These are phyloP conservation scores for Conringia planisiliqua DNA, from an alignment of 345 rosid genomes.

Conservation along the genomic window DNA sequence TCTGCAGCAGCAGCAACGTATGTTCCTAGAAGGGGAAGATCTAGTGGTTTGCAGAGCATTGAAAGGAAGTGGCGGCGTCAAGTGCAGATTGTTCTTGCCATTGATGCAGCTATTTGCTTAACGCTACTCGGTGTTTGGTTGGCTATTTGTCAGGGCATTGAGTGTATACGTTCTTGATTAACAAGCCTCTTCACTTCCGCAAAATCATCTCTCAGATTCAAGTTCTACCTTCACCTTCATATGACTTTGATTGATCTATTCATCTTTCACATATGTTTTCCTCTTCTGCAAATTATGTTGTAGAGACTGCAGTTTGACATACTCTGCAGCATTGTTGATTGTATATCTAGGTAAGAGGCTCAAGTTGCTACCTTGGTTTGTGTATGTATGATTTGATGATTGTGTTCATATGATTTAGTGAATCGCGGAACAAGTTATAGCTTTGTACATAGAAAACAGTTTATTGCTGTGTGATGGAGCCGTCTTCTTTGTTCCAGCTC, in stretches of 20 bases:
- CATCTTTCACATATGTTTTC: background rate
- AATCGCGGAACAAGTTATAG: background rate
- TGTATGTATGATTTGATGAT: conserved; percentile 2
- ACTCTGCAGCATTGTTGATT: conserved; percentile 8
- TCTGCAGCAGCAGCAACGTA: conserved; percentile 46
- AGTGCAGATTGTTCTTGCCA: conserved; percentile 65
- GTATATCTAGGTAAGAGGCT: background rate
- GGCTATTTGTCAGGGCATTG: conserved; percentile 53
- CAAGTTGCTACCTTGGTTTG: background rate
- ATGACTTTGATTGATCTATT: background rate
- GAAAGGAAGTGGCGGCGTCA: conserved; percentile 79
- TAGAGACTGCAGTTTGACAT: background rate
- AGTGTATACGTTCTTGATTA: conserved; percentile 40
- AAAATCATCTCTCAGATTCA: background rate
- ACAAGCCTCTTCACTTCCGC: background rate
- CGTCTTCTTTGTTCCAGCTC: background rate
- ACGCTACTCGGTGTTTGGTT: conserved; percentile 65
- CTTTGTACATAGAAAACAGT: background rate
- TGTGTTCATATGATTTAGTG: background rate
- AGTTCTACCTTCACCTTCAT: conserved; percentile 1
- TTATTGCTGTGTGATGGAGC: background rate
- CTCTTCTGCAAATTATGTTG: background rate
- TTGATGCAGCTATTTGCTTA: conserved; percentile 72
- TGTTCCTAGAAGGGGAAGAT: conserved; percentile 58
- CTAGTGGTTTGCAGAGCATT: conserved; percentile 46